Conservation (phyloP, 169 alveolate species). For the Plasmodium coatneyi region DNA sequence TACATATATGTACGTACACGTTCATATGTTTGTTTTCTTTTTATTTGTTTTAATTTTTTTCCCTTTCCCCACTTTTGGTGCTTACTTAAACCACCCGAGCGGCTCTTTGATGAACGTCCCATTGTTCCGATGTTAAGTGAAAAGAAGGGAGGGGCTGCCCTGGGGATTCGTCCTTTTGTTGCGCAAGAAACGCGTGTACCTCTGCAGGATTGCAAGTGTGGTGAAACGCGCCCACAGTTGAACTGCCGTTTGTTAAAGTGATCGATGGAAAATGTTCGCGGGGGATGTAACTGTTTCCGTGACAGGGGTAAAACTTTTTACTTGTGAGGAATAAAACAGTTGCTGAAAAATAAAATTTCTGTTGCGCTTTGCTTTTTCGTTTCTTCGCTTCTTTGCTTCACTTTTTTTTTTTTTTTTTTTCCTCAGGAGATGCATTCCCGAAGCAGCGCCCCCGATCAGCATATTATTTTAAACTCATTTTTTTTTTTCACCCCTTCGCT, state of each 20-base stretch:
- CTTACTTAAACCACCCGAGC: constrained; percentile 74
- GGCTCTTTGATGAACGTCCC: constrained; percentile 75
- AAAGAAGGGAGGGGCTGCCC: not conserved
- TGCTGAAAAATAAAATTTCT: not conserved
- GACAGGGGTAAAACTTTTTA: not conserved
- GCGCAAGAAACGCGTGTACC: not conserved
- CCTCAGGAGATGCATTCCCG: not conserved
- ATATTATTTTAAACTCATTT: not conserved
- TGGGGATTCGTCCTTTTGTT: not conserved
- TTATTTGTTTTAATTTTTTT: not conserved
- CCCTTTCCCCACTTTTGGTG: not conserved
- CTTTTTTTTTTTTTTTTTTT: not conserved
- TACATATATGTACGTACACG: not conserved
- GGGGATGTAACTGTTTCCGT: not conserved
- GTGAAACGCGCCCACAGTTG: not conserved
- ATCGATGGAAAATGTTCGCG: not conserved
- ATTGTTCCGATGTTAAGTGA: not conserved
- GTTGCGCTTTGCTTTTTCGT: not conserved
- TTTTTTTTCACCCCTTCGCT: not conserved
- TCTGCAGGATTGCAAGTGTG: not conserved
- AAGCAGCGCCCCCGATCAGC: not conserved
- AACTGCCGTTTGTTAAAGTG: not conserved
- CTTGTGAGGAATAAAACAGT: not conserved
- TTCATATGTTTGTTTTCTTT: not conserved
- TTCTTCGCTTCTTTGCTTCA: not conserved